Base-by-base conservation (phyloP, 495 filamentous ascomycete genomes). In the Penicillium flavigenum region DNA sequence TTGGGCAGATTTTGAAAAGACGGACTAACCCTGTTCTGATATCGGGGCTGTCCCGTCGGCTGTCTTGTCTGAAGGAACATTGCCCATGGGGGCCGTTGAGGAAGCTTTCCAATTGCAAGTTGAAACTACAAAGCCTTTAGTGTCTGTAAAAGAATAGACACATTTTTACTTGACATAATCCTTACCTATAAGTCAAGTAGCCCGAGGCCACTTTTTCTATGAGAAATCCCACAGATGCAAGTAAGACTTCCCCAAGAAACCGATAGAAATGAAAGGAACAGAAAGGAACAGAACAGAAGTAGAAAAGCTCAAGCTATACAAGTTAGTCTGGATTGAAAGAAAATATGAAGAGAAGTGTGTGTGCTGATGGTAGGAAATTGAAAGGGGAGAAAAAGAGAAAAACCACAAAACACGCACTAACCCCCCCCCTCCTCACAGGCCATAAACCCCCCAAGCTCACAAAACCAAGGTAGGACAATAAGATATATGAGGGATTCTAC, bases 51-150 rank as follows among this genome's bases (percentile, higher is more conserved):
- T 66, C 47, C 51, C 54, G 26, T 63, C 63, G 16, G 59, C 29
- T 56, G 45, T 49, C 42, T 64, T 65, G 45, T 60, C 61, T 51
- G 67, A 54, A 49, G 70, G 56, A 64, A 60, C 71, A 68, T 75
- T 65, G 48, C 71, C 69, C 72, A 74, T 73, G 61, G 68, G 47
- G 63, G 56, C 58, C 57, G 67, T 55, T 64, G 38, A 41, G 24
- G 36, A 17, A 47, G 42, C 24, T 27, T 27, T 24, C 8, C 32
- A 29, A 50, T 39, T 22, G 24, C 51, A 19, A 51, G 24, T 17
- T 39, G 16, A 1, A n/a, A 39, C 36, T 17, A 39, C 36, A 31
- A 32, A 24, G 22, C 16, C 1, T 27, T 52, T 38, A 57, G 50
- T 46, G 44, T 19, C 34, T 17, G 36, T 17, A 9, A n/a, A 17